These are phyloP conservation scores for Geranium incanum DNA, from an alignment of 441 rosid genomes.

Conservation along the genomic window DNA sequence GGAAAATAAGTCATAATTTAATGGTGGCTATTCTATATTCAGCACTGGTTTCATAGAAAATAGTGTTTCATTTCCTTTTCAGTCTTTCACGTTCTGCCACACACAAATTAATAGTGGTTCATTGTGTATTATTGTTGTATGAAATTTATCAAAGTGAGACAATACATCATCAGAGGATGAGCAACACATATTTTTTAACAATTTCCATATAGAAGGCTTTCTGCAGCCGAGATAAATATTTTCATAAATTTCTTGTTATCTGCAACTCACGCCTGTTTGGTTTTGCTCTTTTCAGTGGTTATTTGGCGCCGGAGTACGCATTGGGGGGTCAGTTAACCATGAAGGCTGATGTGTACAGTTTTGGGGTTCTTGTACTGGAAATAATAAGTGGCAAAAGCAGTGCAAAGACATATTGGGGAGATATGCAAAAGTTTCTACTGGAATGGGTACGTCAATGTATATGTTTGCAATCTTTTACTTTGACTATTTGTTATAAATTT, in stretches of 20 bases:
- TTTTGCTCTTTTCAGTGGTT: slow-evolving; percentile 52
- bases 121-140: no score
- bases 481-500: not conserved
- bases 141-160: no score
- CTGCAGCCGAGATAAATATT: no score
- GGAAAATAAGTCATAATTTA: no score
- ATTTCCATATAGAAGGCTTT: no score
- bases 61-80: no score
- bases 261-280: not conserved
- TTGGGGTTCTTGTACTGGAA: slow-evolving; percentile 80
- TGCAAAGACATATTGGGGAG: slow-evolving; percentile 39
- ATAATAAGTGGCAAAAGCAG: slow-evolving; percentile 78
- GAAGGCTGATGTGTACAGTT: slow-evolving; percentile 91
- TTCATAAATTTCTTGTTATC: not conserved
- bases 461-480: not conserved
- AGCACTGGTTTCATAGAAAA: no score
- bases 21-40: no score
- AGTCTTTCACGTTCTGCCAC: no score
- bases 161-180: no score
- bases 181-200: no score
- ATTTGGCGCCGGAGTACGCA: slow-evolving; percentile 97
- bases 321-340: slow-evolving; percentile 72
- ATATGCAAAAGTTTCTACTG: slow-evolving; percentile 33
- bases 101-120: no score
- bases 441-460: slow-evolving; percentile 36